Evolutionary conservation across 495 filamentous ascomycete genomes (phyloP).

Genomic region (Hyaloscypha variabilis): DNA sequence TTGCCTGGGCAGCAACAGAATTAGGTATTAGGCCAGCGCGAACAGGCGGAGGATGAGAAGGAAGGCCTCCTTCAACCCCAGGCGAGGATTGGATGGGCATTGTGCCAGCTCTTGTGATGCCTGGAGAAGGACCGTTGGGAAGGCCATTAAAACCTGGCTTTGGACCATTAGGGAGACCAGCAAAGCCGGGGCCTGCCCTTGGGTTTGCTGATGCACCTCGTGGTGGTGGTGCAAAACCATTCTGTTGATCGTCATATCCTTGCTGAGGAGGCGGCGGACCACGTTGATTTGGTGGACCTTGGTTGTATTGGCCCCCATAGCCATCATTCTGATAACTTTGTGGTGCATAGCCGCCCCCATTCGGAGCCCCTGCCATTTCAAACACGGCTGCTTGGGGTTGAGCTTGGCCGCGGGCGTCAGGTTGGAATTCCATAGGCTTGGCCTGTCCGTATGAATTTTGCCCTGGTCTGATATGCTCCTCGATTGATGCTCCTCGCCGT

Average conservation of each 20-base stretch:
- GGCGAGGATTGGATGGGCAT: constrained; percentile 39
- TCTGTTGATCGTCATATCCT: constrained; percentile 22
- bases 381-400: constrained; percentile 66
- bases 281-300: constrained; percentile 32
- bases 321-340: constrained; percentile 39
- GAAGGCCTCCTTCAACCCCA: constrained; percentile 41
- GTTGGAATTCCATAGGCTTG: constrained; percentile 66
- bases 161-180: constrained; percentile 31
- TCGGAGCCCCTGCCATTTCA: constrained; percentile 67
- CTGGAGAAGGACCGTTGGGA: constrained; percentile 29
- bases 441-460: constrained; percentile 41
- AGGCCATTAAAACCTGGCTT: constrained; percentile 33
- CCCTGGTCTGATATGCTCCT: constrained; percentile 56
- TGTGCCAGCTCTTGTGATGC: constrained; percentile 37
- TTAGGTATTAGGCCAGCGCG: constrained; percentile 71
- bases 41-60: constrained; percentile 79
- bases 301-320: constrained; percentile 35
- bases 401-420: constrained; percentile 55
- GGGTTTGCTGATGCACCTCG: constrained; percentile 32
- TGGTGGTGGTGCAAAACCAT: constrained; percentile 34
- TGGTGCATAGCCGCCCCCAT: constrained; percentile 35
- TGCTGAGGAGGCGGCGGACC: constrained; percentile 37
- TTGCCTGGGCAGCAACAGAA: constrained; percentile 50
- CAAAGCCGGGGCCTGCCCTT: constrained; percentile 11
- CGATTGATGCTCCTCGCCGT: constrained; percentile 39